Conservation (phyloP, 2,329 filamentous ascomycete species). For the Fonsecaea multimorphosa region DNA sequence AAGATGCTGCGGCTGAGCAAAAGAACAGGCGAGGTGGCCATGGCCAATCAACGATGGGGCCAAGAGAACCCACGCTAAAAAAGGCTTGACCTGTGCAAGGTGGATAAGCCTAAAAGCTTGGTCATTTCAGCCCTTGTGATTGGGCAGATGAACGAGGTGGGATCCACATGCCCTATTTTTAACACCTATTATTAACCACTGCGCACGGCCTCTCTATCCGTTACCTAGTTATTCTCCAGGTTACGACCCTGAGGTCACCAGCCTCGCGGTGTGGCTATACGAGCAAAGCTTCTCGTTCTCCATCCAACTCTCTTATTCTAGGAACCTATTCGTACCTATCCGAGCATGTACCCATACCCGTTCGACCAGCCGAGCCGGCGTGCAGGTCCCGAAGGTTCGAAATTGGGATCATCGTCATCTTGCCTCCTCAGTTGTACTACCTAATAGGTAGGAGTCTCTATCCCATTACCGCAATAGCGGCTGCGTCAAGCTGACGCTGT, state of each 20-base stretch:
- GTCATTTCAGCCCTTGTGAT: neutral
- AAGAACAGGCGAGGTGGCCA: neutral
- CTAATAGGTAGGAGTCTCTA: neutral
- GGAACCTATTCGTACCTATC: neutral
- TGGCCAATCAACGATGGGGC: neutral
- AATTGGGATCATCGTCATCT: neutral
- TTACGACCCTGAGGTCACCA: neutral
- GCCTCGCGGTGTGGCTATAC: slow-evolving; percentile 10
- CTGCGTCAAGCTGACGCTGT: neutral
- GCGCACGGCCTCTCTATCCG: neutral
- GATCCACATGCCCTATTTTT: neutral
- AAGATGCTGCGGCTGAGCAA: neutral
- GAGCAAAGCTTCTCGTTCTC: neutral
- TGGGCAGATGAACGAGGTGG: neutral
- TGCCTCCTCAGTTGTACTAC: neutral
- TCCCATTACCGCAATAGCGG: neutral
- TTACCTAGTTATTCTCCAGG: neutral
- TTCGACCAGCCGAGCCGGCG: neutral
- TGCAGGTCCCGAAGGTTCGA: neutral
- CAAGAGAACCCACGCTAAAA: neutral
- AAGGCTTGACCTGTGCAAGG: slow-evolving; percentile 7
- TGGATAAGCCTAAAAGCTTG: neutral
- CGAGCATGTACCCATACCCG: neutral
- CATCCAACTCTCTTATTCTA: neutral
- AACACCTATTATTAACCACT: neutral